A percentile compares a stretch with the other conserved stretches of the same genome.
Conservation (phyloP, 345 rosid species). For the Eucalyptus cladocalyx region DNA sequence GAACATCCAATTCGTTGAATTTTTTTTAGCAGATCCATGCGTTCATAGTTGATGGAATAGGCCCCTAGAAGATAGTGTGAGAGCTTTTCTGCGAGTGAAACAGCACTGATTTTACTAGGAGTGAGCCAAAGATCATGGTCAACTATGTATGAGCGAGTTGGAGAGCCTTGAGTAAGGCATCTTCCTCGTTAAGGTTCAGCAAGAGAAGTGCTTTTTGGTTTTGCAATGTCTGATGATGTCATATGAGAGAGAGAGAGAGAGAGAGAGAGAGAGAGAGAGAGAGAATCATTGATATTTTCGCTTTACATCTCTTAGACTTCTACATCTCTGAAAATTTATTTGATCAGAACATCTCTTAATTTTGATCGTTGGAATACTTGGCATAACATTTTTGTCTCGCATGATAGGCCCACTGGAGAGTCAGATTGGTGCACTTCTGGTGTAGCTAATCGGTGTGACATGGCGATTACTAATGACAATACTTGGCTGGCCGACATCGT, state of each 20-base stretch:
- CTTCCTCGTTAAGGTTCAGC: background rate
- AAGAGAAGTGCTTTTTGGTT: background rate
- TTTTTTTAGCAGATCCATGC: background rate
- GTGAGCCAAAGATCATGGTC: background rate
- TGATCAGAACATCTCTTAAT: background rate
- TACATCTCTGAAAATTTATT: background rate
- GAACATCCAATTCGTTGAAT: background rate
- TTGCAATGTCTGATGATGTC: background rate
- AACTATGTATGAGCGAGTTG: background rate
- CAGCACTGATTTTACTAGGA: background rate
- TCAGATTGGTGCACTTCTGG: background rate
- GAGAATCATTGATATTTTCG: background rate
- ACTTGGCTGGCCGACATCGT: background rate
- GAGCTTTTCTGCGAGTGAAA: background rate
- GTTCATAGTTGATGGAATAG: background rate
- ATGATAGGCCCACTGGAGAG: background rate
- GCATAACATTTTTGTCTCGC: background rate
- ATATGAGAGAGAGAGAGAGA: background rate
- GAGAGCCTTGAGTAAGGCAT: background rate
- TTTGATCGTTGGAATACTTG: background rate
- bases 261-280: background rate
- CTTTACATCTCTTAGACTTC: background rate
- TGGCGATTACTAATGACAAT: background rate
- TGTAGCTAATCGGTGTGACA: background rate
- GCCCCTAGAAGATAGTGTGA: background rate